phyloP scores from a whole-genome alignment of 139 green algal genomes.

The Pleodorina starrii region DNA sequence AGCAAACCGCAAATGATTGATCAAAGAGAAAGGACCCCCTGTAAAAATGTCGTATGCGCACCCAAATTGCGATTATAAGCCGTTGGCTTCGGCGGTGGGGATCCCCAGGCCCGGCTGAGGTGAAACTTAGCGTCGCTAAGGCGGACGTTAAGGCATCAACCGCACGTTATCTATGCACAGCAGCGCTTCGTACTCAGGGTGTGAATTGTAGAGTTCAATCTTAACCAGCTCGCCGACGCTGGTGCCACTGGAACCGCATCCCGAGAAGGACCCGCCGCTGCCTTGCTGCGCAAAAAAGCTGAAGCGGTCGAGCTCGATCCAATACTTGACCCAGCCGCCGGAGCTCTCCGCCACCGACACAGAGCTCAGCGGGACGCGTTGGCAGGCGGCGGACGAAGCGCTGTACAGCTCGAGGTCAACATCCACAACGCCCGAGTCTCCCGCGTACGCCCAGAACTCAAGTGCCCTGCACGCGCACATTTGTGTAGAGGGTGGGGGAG shows the following conservation, averaged over 20 bases:
- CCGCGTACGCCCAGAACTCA: background rate
- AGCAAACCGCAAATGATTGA: too few species aligned
- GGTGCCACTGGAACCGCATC: background rate
- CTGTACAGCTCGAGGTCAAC: background rate
- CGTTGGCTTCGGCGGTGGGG: too few species aligned
- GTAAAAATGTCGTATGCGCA: too few species aligned
- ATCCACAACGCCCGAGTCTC: background rate
- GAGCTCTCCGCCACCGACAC: background rate
- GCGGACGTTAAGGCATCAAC: background rate
- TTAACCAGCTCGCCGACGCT: background rate
- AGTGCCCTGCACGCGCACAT: background rate
- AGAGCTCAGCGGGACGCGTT: background rate
- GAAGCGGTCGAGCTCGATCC: background rate
- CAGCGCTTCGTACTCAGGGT: background rate
- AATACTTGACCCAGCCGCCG: slow-evolving; percentile 5
- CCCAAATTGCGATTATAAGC: too few species aligned
- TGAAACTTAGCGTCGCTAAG: too few species aligned
- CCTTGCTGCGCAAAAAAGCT: background rate
- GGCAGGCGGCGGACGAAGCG: background rate
- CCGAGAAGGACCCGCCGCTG: background rate
- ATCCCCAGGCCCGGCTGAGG: too few species aligned
- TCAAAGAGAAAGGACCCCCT: too few species aligned
- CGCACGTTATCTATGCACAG: background rate
- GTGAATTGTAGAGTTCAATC: background rate
- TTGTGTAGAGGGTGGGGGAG: too few species aligned